phyloP scores from a whole-genome alignment of 2,329 filamentous ascomycete genomes.

The Colletotrichum australisinense region DNA sequence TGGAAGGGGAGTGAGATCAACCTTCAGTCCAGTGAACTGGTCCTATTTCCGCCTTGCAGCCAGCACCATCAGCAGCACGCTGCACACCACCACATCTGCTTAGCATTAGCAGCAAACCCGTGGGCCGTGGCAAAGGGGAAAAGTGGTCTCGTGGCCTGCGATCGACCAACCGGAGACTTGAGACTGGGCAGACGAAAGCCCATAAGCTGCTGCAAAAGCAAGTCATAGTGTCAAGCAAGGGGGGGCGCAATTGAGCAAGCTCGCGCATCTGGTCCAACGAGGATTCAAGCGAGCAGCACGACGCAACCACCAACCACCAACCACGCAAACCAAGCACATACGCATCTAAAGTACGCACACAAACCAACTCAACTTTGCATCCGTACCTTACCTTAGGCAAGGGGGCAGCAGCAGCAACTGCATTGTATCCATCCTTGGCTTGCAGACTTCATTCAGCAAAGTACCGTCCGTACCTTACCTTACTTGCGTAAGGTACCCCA shows the following conservation, averaged over 20 bases:
- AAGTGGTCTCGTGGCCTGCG: slow-evolving; percentile 17
- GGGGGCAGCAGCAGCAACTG: neutral
- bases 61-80: neutral
- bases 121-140: neutral
- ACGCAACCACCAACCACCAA: neutral
- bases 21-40: neutral
- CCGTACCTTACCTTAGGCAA: neutral
- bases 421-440: neutral
- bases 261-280: neutral
- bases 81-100: neutral
- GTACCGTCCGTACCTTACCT: neutral
- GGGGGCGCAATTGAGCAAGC: neutral
- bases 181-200: slow-evolving; percentile 3
- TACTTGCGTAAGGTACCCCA: neutral
- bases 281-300: neutral
- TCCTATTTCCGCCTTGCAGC: slow-evolving; percentile 10
- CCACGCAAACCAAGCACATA: no score
- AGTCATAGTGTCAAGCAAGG: slow-evolving; percentile 31
- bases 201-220: slow-evolving; percentile 13
- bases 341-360: no score
- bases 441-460: neutral
- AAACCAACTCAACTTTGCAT: no score
- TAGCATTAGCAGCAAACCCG: slow-evolving; percentile 14
- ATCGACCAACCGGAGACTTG: slow-evolving; percentile 20
- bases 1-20: neutral